Evolutionary conservation across 495 filamentous ascomycete species (phyloP).

Genomic region (Penicillium flavigenum): DNA sequence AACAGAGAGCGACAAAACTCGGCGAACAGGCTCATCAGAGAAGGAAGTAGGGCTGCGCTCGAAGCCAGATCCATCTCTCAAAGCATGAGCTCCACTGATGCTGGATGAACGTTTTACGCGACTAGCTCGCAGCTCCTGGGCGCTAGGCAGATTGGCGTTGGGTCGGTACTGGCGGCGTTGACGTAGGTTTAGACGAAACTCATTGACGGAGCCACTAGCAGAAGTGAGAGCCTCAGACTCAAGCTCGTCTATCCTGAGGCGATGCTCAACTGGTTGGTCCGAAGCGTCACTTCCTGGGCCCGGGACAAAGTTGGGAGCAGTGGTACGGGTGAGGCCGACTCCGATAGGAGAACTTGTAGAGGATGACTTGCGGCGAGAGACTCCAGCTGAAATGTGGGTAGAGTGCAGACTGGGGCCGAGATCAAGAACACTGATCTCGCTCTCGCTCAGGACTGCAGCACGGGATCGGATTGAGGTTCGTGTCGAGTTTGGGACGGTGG

Average conservation of each 20-base stretch:
- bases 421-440: conserved; percentile 35
- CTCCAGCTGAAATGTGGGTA: background rate
- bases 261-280: background rate
- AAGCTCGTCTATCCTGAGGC: conserved; percentile 6
- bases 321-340: background rate
- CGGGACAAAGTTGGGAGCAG: background rate
- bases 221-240: conserved; percentile 5
- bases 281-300: background rate
- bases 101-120: background rate
- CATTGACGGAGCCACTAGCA: background rate
- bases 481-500: background rate
- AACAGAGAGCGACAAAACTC: background rate
- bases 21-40: background rate
- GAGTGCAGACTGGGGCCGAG: conserved; percentile 23
- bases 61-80: background rate
- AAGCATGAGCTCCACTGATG: background rate
- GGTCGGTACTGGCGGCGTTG: background rate
- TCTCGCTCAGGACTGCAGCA: conserved; percentile 17
- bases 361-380: background rate
- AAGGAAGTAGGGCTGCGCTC: background rate
- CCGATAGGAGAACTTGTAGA: background rate
- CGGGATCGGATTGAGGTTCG: background rate
- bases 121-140: background rate
- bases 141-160: background rate
- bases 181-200: background rate